Evolutionary conservation across 202 grass and related monocot species (phyloP), one percentile per base, ranked within the genome.

Genomic region (Zizania palustris): DNA sequence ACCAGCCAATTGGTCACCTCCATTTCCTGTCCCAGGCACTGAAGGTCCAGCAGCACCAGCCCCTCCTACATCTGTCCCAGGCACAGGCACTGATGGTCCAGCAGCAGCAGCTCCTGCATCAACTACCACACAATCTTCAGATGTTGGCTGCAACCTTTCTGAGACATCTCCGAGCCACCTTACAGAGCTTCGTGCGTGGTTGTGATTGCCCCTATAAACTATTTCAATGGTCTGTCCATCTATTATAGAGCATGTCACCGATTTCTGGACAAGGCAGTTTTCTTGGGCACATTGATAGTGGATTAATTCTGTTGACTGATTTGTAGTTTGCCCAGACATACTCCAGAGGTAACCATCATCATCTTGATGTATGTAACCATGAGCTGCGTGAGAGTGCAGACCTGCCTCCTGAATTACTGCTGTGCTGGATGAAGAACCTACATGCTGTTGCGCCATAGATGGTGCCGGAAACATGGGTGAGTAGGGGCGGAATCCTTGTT

Each of bases 1-100:
- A 19, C 75, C 88, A 55, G 83, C 83, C 53, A 75, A 58, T 49
- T 90, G 83, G 42, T 83, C 83, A 49, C 37, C 45, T 18, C 74
- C 77, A 44, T 86, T 60, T 58, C 62, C 76, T 44, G 60, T 58
- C 82, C 54, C 75, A 60, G 63, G 21, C 21, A 44, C 5, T 8
- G 49, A 66, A 20, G 59, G 33, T 20, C 28, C 7, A 42, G 40
- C 41, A 40, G n/a, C 41, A 28, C 11, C 14, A 43, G 40, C 18
- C n/a, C 15, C 51, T 54, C 16, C 65, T 16, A 9, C 61, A 60
- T 75, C 45, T 48, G 71, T 60, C 54, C n/a, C n/a, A n/a, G n/a
- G n/a, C n/a, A n/a, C 75, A 60, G 63, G 21, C 21, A 44, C 5
- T 8, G 49, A 66, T 14, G 59, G 33, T 20, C 28, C 7, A 42